phyloP scores from a whole-genome alignment of 495 filamentous ascomycete genomes.

The Stereocaulon alpinum region DNA sequence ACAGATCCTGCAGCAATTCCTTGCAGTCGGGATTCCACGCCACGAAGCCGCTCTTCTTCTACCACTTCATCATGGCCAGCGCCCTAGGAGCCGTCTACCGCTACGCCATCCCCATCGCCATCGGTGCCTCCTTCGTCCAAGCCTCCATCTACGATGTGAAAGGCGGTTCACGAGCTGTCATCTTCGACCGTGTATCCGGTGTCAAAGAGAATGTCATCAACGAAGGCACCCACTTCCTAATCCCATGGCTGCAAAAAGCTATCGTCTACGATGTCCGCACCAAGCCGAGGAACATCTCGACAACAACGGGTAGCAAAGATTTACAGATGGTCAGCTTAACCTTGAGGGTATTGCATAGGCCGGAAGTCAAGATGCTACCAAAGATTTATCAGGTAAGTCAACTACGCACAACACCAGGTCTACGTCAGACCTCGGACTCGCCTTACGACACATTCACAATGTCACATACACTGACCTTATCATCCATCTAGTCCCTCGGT shows the following conservation, averaged over 20 bases:
- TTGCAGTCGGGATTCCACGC: neutral
- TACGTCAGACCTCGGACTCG: neutral
- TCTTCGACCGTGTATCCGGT: constrained; percentile 90
- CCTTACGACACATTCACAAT: neutral
- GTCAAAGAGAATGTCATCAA: constrained; percentile 87
- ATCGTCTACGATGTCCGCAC: constrained; percentile 98
- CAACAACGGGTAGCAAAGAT: constrained; percentile 98
- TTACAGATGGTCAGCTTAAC: constrained; percentile 99
- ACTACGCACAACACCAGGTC: neutral
- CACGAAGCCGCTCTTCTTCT: neutral
- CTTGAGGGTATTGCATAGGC: constrained; percentile 85
- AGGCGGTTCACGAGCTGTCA: constrained; percentile 87
- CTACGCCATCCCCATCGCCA: constrained; percentile 57
- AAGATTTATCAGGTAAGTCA: constrained; percentile 89
- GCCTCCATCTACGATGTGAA: constrained; percentile 92
- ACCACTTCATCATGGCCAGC: constrained; percentile 44
- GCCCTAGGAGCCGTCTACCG: constrained; percentile 54
- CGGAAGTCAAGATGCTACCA: constrained; percentile 82
- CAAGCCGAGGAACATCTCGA: constrained; percentile 91
- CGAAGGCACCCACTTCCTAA: constrained; percentile 93
- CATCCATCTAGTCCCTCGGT: constrained; percentile 52
- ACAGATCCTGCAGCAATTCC: neutral
- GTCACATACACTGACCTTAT: constrained; percentile 21
- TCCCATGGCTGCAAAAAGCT: constrained; percentile 91
- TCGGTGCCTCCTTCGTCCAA: constrained; percentile 52